Base-by-base conservation (phyloP, 2,329 filamentous ascomycete genomes). In the Beauveria australis region DNA sequence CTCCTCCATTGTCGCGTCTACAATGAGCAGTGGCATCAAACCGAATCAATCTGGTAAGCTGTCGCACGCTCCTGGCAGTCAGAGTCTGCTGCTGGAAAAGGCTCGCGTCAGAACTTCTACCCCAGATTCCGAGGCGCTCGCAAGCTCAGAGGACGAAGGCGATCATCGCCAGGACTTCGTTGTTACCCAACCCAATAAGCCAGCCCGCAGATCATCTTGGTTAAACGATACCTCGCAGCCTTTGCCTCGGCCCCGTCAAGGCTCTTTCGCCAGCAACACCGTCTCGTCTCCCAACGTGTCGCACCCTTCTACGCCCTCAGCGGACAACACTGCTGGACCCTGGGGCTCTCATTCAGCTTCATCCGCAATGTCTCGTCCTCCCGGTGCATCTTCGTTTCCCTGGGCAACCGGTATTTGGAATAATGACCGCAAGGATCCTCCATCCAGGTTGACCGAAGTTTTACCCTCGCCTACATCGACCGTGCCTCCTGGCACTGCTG, bases 141-240 rank as follows among this genome's bases (percentile, higher is more conserved):
- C 89, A 57, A 97, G 93, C 66, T 97, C 92, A 14, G 94, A 97
- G 73, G 94, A 97, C 72, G 94, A 99, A 73, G 82, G 79, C 61
- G 89, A 96, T 63, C 81, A 85, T 70, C 80, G 83, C 66, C 79
- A 83, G 66, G 83, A 81, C 61, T 79, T 79, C 67, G 75, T 74
- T 67, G 71, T 71, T 62, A 69, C 72, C 60, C 82, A 78, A 67
- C 81, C 76, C 54, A 81, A 76, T 54, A 89, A 87, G 67, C 84
- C 88, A 52, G 82, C 81, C 28, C 85, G 90, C 60, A 85, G 91
- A 64, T 83, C 89, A 51, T 95, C 91, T 44, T 96, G 92, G 90
- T 76, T 96, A 62, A 93, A 92, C 70, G 92, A 96, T 67, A 88
- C 90, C 2, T 82, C 83, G 9, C 89, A 88, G 63, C 74, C 79